A percentile compares a stretch with the other conserved stretches of the same genome.
phyloP scores from a whole-genome alignment of 2,329 filamentous ascomycete species.

The Penicillium oxalicum region DNA sequence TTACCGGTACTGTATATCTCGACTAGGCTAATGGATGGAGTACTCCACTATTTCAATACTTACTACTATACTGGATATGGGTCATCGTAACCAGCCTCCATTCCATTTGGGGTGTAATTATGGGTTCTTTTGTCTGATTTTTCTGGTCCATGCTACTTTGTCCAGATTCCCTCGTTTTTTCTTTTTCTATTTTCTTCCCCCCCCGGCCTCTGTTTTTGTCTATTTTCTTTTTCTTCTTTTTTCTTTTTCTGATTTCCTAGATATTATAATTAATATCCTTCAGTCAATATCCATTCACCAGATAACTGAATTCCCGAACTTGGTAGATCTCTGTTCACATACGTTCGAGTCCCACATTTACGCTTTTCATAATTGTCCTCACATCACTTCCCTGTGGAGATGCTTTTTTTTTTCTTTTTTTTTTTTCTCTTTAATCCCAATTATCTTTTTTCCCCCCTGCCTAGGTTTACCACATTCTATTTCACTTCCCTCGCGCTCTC shows the following conservation, averaged over 20 bases:
- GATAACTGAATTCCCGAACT: constrained; percentile 3
- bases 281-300: not conserved
- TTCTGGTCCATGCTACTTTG: too few relatives aligned
- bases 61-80: too few relatives aligned
- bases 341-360: constrained; percentile 3
- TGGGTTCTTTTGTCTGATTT: too few relatives aligned
- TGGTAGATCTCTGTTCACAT: constrained; percentile 3
- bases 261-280: too few relatives aligned
- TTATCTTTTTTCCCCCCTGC: constrained; percentile 8
- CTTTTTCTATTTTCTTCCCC: not conserved
- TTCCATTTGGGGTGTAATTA: too few relatives aligned
- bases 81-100: too few relatives aligned
- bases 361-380: not conserved
- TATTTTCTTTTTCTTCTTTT: constrained; percentile 4
- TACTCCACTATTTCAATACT: too few relatives aligned
- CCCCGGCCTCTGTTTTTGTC: constrained; percentile 2
- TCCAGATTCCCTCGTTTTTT: too few relatives aligned
- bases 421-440: not conserved
- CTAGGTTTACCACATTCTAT: constrained; percentile 11
- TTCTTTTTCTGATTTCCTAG: not conserved
- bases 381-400: not conserved
- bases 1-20: too few relatives aligned
- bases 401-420: not conserved
- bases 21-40: too few relatives aligned
- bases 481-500: constrained; percentile 8